phyloP scores from a whole-genome alignment of 2,329 filamentous ascomycete genomes.

The Phyllachora maydis region DNA sequence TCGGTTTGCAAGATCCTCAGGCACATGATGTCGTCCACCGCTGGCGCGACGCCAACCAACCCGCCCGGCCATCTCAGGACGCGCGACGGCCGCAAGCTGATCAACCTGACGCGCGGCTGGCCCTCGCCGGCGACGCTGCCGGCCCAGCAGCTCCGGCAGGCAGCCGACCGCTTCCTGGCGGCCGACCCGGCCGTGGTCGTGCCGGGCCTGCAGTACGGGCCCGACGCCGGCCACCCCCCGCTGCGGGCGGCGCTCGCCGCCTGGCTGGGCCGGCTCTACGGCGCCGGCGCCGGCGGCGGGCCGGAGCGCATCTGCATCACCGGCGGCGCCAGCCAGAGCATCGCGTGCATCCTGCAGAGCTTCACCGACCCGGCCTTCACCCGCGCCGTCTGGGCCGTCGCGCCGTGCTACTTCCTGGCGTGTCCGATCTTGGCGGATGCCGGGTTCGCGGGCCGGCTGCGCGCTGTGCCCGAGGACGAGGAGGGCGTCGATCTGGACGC shows the following conservation, averaged over 20 bases:
- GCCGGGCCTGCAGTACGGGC: constrained; percentile 58
- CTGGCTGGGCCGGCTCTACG: constrained; percentile 50
- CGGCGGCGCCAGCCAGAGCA: constrained; percentile 67
- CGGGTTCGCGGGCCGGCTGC: constrained; percentile 46
- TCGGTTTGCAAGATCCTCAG: no score
- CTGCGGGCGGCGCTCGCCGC: constrained; percentile 45
- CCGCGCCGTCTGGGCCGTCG: constrained; percentile 56
- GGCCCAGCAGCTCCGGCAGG: constrained; percentile 34
- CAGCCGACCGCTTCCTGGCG: constrained; percentile 38
- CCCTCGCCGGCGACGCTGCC: constrained; percentile 44
- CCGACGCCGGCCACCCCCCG: constrained; percentile 54
- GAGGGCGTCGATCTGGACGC: constrained; percentile 53
- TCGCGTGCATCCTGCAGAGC: constrained; percentile 57
- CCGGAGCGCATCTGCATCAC: constrained; percentile 55
- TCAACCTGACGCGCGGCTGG: constrained; percentile 52
- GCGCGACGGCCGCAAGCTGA: no score
- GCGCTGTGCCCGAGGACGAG: constrained; percentile 54
- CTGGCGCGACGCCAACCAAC: constrained; percentile 5
- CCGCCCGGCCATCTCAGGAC: no score
- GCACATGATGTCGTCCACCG: constrained; percentile 1
- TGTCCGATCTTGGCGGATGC: constrained; percentile 72
- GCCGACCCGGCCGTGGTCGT: constrained; percentile 34
- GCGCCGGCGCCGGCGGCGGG: constrained; percentile 12
- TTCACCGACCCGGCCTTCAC: constrained; percentile 67
- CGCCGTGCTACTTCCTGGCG: constrained; percentile 69